Evolutionary conservation across 2,329 filamentous ascomycete genomes (phyloP), one percentile per base, ranked within the genome.

Genomic region (Chaetomiaceae sp.): DNA sequence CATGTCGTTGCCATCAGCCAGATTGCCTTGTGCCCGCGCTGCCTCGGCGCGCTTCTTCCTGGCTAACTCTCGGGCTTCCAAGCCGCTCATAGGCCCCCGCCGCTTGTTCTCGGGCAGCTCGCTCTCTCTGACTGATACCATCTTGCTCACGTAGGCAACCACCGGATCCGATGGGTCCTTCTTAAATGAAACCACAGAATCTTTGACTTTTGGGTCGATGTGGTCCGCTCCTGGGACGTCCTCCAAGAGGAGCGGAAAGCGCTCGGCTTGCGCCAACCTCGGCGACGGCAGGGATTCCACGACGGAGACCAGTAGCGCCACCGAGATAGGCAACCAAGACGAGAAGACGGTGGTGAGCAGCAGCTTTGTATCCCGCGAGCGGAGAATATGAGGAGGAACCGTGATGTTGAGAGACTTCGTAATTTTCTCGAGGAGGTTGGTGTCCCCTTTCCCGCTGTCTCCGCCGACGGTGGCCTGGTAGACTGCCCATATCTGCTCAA

Each of bases 111-210:
- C 80, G 0, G 88, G 86, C 5, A 98, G 72, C 58, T 98, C 91
- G 65, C 88, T 96, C 60, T 94, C 88, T 0, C 89, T 91, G 11
- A 98, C 76, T 0, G 93, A 93, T 1, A 97, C 87, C 89, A 98
- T 96, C 65, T 98, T 98, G 68, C 91, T 97, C 50, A 98, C 87
- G 56, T 95, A 98, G 8, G 88, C 91, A 2, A 98, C 88, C 0
- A 95, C 81, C 0, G 91, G 90, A 47, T 86, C 84, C 0, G 81
- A 74, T 32, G 78, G 73, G 0, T 74, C 75, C 3, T 79, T 79
- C 59, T 86, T 86, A 62, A 95, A 96, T 0, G 81, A 74, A 2
- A 86, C 68, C 83, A 97, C 91, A 5, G 91, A 88, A n/a, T 85
- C 73, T 56, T 81, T 84, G 44, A 97, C 70, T 6, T 73, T 69